Evolutionary conservation across 371 early-diverging fungal species (phyloP).

Genomic region (Phascolomyces articulosus): DNA sequence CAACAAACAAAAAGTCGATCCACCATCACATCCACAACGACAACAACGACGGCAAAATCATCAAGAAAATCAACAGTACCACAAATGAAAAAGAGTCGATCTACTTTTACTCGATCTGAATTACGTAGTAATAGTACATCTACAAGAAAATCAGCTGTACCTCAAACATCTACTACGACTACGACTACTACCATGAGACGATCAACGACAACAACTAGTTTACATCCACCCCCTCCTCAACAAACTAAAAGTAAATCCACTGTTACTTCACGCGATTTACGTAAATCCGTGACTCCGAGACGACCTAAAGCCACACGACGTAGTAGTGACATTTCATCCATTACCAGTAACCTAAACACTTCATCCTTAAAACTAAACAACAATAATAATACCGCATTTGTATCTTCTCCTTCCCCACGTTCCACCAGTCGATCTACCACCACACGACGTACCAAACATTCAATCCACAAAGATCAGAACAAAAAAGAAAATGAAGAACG

Average conservation of each 20-base stretch:
- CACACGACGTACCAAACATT: conserved; percentile 15
- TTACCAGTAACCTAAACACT: not conserved
- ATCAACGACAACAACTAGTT: not conserved
- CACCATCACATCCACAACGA: not conserved
- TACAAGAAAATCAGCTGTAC: conserved; percentile 1
- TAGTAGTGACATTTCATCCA: not conserved
- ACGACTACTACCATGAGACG: not conserved
- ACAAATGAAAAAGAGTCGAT: not conserved
- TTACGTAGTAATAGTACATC: not conserved
- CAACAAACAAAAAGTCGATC: conserved; percentile 3
- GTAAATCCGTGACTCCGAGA: not conserved
- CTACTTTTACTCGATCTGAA: not conserved
- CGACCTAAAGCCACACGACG: not conserved
- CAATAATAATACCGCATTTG: not conserved
- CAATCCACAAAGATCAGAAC: not conserved
- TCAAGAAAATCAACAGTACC: conserved; percentile 4
- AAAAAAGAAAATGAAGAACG: conserved; percentile 18
- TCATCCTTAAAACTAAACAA: not conserved
- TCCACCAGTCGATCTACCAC: conserved; percentile 11
- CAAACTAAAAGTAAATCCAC: conserved; percentile 6
- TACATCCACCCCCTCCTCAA: too few relatives aligned
- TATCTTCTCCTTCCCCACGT: not conserved
- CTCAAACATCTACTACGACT: not conserved
- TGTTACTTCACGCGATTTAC: not conserved
- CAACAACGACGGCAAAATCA: not conserved